Evolutionary conservation across 2,329 filamentous ascomycete genomes (phyloP), one percentile per base, ranked within the genome.

Genomic region (Aureobasidium sp.): DNA sequence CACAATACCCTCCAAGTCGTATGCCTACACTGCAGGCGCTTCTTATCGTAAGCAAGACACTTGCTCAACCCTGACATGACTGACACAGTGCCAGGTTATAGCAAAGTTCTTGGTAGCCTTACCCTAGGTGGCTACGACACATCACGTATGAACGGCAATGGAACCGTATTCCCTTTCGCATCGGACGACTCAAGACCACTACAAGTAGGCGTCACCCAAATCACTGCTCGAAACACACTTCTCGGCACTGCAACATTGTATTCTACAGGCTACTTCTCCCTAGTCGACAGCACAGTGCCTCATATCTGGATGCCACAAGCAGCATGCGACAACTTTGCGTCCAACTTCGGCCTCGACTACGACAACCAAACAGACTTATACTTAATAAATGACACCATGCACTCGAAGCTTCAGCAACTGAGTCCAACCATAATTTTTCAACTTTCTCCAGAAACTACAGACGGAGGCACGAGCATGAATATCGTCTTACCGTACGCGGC

Each of bases 81-180:
- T 71, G 7, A 69, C 71, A 41, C 65, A 69, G 20, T 67, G 73
- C 13, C 71, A 68, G 62, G 74, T 72, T 23, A 74, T 70, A 39
- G 66, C 76, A 37, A 72, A 13, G 66, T 70, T 0, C 74, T 75
- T 8, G 73, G 70, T n/a, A 78, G 76, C 32, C 73, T 91, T 51
- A 88, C 85, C 0, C 75, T 91, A 8, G 88, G 89, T 26, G 88
- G 89, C 29, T 90, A 87, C 69, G 88, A 91, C 70, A 72, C 78
- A 15, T 80, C 82, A 46, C 81, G 86, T 47, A 84, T 88, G 63
- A 76, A 82, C 34, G 74, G 79, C 0, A 88, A 90, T 70, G 76
- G 85, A 60, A 77, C 79, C 12, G 77, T 77, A 1, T 90, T 90
- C 71, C 79, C 75, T 50, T 75, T 84, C 47, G 76, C 78, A 13